Percentiles rank a stretch among this genome's conserved stretches.
Conservation (phyloP, 1,139 yeast genomes). For the Arxiozyma heterogenica region DNA sequence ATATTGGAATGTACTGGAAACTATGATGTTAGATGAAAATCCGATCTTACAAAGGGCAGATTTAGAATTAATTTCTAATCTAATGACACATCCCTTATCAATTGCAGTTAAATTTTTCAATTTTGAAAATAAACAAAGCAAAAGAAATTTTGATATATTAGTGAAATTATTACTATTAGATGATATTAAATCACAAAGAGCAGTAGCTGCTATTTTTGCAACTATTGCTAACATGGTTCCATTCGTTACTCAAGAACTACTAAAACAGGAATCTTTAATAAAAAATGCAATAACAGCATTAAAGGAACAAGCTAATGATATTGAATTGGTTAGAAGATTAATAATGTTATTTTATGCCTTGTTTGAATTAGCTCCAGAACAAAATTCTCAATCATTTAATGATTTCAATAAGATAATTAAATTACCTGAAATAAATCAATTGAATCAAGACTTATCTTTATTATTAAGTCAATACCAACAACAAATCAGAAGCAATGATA, state of each 20-base stretch:
- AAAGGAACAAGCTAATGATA: slow-evolving; percentile 20
- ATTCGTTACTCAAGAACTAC: slow-evolving; percentile 24
- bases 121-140: slow-evolving; percentile 27
- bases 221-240: slow-evolving; percentile 26
- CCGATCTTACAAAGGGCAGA: slow-evolving; percentile 23
- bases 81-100: slow-evolving; percentile 26
- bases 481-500: background rate
- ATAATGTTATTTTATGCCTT: slow-evolving; percentile 24
- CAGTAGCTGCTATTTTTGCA: slow-evolving; percentile 30
- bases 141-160: slow-evolving; percentile 23
- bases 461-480: slow-evolving; percentile 3
- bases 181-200: slow-evolving; percentile 28
- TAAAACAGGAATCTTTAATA: slow-evolving; percentile 19
- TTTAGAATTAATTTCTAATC: slow-evolving; percentile 25
- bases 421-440: background rate
- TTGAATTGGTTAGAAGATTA: slow-evolving; percentile 21
- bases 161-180: slow-evolving; percentile 24
- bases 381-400: slow-evolving; percentile 2
- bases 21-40: slow-evolving; percentile 29
- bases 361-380: slow-evolving; percentile 14
- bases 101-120: slow-evolving; percentile 30
- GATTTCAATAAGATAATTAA: slow-evolving; percentile 1
- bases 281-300: slow-evolving; percentile 17
- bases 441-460: slow-evolving; percentile 1
- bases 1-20: slow-evolving; percentile 36